These are phyloP conservation scores for Fusarium sp. DNA, from an alignment of 2,329 filamentous ascomycete genomes.

Conservation along the genomic window DNA sequence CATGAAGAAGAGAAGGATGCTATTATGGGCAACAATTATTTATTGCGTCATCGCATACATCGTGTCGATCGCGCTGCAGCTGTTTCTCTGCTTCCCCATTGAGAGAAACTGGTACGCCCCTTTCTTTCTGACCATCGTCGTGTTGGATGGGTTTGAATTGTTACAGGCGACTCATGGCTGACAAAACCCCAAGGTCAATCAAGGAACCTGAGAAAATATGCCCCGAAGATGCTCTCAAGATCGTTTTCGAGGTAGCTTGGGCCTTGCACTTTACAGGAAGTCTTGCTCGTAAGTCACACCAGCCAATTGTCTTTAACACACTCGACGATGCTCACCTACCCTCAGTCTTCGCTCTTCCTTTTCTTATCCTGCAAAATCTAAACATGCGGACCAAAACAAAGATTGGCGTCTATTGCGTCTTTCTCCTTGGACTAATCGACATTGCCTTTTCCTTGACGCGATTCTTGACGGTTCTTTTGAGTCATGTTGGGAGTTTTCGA, in stretches of 20 bases:
- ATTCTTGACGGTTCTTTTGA: constrained; percentile 3
- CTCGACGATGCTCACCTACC: no score
- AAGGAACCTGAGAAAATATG: neutral
- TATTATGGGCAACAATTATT: neutral
- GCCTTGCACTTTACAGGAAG: neutral
- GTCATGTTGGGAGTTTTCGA: neutral
- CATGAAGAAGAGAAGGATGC: constrained; percentile 6
- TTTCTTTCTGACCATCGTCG: no score
- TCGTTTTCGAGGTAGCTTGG: constrained; percentile 6
- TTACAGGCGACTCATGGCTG: neutral
- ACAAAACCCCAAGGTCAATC: neutral
- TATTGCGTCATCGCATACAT: neutral
- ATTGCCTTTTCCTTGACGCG: constrained; percentile 22
- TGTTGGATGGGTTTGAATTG: neutral
- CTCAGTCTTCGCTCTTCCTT: constrained; percentile 2
- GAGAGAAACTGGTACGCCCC: constrained; percentile 6
- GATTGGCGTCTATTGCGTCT: constrained; percentile 12
- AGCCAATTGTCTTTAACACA: neutral
- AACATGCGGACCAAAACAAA: constrained; percentile 1
- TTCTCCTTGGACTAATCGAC: constrained; percentile 19
- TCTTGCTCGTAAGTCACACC: neutral
- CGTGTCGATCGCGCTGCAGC: neutral
- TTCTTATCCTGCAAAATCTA: neutral
- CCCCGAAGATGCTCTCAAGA: neutral
- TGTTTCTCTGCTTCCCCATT: constrained; percentile 5